These are phyloP conservation scores for Babesia microti DNA, from an alignment of 169 alveolate species.

Conservation along the genomic window DNA sequence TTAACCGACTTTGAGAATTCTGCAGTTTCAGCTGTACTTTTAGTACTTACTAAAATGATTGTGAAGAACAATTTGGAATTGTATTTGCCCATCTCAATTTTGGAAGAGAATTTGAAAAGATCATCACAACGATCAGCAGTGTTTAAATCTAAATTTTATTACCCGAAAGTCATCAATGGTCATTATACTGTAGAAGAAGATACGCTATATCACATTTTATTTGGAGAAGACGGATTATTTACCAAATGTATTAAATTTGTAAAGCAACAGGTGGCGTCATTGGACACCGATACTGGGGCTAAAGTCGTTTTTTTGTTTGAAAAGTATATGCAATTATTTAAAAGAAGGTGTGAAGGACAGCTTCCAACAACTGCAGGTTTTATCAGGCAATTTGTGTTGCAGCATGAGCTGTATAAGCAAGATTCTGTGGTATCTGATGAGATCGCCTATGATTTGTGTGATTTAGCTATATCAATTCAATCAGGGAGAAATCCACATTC, in stretches of 20 bases:
- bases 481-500: slow-evolving; percentile 16
- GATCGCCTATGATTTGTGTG: slow-evolving; percentile 67
- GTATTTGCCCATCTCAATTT: slow-evolving; percentile 80
- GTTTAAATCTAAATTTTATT: slow-evolving; percentile 66
- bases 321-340: slow-evolving; percentile 51
- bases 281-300: slow-evolving; percentile 19
- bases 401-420: slow-evolving; percentile 72
- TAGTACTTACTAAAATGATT: slow-evolving; percentile 58
- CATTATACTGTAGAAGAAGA: slow-evolving; percentile 38
- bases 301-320: slow-evolving; percentile 26
- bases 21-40: slow-evolving; percentile 64
- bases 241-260: slow-evolving; percentile 26
- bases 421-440: slow-evolving; percentile 69
- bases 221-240: slow-evolving; percentile 54
- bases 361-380: slow-evolving; percentile 75
- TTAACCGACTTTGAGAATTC: slow-evolving; percentile 87
- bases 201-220: slow-evolving; percentile 60
- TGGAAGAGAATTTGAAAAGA: slow-evolving; percentile 80
- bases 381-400: slow-evolving; percentile 66
- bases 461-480: slow-evolving; percentile 23
- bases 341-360: slow-evolving; percentile 71
- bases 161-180: slow-evolving; percentile 50
- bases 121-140: slow-evolving; percentile 72
- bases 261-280: slow-evolving; percentile 21
- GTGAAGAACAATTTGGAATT: slow-evolving; percentile 68